These are phyloP conservation scores for Ascochyta lentis DNA, from an alignment of 2,329 filamentous ascomycete genomes.

Conservation along the genomic window DNA sequence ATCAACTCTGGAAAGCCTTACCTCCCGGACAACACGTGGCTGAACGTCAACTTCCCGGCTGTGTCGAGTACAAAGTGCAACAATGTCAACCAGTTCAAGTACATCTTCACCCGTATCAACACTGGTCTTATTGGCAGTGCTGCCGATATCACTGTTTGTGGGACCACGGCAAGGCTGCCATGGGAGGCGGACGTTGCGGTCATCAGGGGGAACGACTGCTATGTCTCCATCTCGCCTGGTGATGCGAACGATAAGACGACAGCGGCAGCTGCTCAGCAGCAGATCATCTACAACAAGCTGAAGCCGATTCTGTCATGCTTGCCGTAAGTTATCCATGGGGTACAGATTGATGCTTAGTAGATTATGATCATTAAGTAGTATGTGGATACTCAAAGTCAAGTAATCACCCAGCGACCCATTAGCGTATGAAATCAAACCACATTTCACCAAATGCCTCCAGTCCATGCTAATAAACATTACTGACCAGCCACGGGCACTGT, in stretches of 20 bases:
- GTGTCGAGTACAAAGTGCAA: slow-evolving; percentile 59
- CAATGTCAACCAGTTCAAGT: slow-evolving; percentile 63
- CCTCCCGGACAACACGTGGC: slow-evolving; percentile 64
- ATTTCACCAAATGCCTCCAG: too few relatives aligned
- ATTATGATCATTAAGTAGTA: too few relatives aligned
- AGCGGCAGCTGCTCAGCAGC: slow-evolving; percentile 52
- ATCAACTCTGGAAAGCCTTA: slow-evolving; percentile 66
- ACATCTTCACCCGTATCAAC: slow-evolving; percentile 68
- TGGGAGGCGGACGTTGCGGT: slow-evolving; percentile 63
- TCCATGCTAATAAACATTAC: too few relatives aligned
- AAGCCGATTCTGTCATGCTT: slow-evolving; percentile 36
- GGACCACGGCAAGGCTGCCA: slow-evolving; percentile 58
- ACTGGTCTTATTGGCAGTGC: slow-evolving; percentile 46
- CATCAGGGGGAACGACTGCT: slow-evolving; percentile 58
- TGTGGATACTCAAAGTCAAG: too few relatives aligned
- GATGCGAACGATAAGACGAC: slow-evolving; percentile 67
- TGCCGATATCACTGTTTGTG: slow-evolving; percentile 66
- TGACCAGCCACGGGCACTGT: too few relatives aligned
- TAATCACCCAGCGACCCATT: too few relatives aligned
- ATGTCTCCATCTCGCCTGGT: slow-evolving; percentile 68
- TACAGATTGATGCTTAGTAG: too few relatives aligned
- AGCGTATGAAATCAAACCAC: too few relatives aligned
- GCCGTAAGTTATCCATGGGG: neutral
- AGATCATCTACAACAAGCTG: slow-evolving; percentile 34
- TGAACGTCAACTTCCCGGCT: slow-evolving; percentile 74